These are phyloP conservation scores for Tephrocybe sp. DNA, from an alignment of 768 basidiomycete species.

Conservation along the genomic window DNA sequence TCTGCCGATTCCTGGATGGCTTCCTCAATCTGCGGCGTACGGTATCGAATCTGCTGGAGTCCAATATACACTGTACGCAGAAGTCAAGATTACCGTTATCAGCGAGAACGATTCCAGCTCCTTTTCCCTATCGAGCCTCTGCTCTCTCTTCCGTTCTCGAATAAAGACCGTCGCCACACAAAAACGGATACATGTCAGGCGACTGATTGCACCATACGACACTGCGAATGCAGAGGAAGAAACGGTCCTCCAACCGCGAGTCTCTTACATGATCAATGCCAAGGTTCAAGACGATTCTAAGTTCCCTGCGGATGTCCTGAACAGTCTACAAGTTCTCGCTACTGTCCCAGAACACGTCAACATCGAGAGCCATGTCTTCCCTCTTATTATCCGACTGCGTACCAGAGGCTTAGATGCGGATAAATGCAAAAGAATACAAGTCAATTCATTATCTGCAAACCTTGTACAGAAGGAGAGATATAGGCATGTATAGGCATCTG, in stretches of 20 bases:
- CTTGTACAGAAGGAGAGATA: conserved; percentile 64
- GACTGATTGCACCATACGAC: conserved; percentile 46
- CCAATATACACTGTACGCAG: conserved; percentile 65
- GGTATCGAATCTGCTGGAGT: conserved; percentile 54
- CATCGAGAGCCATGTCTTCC: conserved; percentile 43
- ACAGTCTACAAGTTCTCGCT: conserved; percentile 61
- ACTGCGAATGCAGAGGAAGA: conserved; percentile 18
- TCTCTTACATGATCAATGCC: conserved; percentile 45
- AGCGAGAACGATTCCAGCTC: conserved; percentile 35
- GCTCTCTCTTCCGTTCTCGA: conserved; percentile 51
- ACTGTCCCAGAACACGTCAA: conserved; percentile 57
- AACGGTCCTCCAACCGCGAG: conserved; percentile 27
- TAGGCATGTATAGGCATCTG: conserved; percentile 42
- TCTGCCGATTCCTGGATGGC: conserved; percentile 86
- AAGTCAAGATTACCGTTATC: conserved; percentile 52
- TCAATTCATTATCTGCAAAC: conserved; percentile 54
- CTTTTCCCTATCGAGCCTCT: conserved; percentile 53
- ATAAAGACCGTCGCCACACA: conserved; percentile 36
- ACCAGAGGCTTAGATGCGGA: conserved; percentile 46
- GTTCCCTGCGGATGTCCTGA: conserved; percentile 53
- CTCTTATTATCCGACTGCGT: conserved; percentile 59
- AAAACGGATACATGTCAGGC: conserved; percentile 46
- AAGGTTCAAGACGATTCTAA: conserved; percentile 21
- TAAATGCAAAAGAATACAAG: conserved; percentile 52
- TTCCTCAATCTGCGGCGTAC: conserved; percentile 59